Evolutionary conservation across 2,329 filamentous ascomycete genomes (phyloP), one percentile per base, ranked within the genome.

Genomic region (Elsinoe arachidis): DNA sequence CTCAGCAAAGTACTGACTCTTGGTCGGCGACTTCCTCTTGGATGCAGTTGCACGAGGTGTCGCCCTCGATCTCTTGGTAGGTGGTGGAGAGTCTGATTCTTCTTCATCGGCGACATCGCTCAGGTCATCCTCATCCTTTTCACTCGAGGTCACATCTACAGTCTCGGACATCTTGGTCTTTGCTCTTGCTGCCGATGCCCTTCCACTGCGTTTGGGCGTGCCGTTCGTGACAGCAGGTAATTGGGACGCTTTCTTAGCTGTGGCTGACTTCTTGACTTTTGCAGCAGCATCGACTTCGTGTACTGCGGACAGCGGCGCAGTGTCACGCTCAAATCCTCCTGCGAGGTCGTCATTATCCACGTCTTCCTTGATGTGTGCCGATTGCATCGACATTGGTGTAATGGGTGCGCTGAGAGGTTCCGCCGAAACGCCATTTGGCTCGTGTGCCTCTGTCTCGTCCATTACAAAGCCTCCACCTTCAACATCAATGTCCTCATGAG

Each of bases 401-500:
- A 64, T 66, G 33, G 58, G 55, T 14, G 64, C 68, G 1, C 5
- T 66, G 62, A 19, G 64, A 64, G 38, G 23, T 6, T 55, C 53
- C 23, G 37, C 47, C 1, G 14, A 17, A 7, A 5, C 21, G 21
- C 11, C 39, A 9, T 69, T 65, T 2, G 69, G 68, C 47, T 71
- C 67, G 19, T 72, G 73, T n/a, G 69, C 66, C 5, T 64, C 62
- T 44, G 64, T 57, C 11, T 62, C 62, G 1, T 72, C 69, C 17
- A 67, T 63, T 17, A 73, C 5, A 26, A 73, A 73, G 0, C 69
- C 72, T 6, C 68, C 69, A 26, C 70, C 68, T 14, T 69, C 69
- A 44, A 68, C 64, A 10, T 65, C 61, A 14, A 53, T 62, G 3
- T 64, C 47, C n/a, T 59, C 21, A 26, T 53, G 12, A 14, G 35